Percentiles rank a stretch among this genome's conserved stretches.
phyloP scores from a whole-genome alignment of 2,329 filamentous ascomycete genomes.

The Penicillium frequentans region DNA sequence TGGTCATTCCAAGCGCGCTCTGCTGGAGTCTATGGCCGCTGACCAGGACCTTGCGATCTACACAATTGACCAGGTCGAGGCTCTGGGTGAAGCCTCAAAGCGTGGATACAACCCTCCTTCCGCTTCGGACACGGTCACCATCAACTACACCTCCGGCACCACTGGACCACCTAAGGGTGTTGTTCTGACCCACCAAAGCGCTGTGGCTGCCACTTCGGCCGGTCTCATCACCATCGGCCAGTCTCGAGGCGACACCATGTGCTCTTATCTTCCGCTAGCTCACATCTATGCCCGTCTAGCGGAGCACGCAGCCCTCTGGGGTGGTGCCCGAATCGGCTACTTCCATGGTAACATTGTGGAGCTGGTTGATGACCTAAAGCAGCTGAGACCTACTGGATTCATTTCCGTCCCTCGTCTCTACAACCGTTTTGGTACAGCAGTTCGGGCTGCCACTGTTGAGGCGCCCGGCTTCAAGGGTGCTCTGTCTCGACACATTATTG shows the following conservation, averaged over 20 bases:
- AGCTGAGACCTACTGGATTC: constrained; percentile 78
- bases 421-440: constrained; percentile 83
- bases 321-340: constrained; percentile 77
- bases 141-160: constrained; percentile 67
- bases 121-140: constrained; percentile 75
- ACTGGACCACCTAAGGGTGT: constrained; percentile 66
- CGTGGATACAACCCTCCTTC: constrained; percentile 69
- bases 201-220: constrained; percentile 69
- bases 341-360: constrained; percentile 89
- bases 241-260: constrained; percentile 62
- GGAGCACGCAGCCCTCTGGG: constrained; percentile 72
- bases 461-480: constrained; percentile 77
- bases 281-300: constrained; percentile 89
- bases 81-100: constrained; percentile 69
- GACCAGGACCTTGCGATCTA: constrained; percentile 76
- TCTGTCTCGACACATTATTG: constrained; percentile 75
- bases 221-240: constrained; percentile 57
- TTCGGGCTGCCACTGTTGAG: constrained; percentile 76
- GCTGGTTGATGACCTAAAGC: constrained; percentile 87
- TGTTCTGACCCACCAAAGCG: constrained; percentile 74
- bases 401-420: constrained; percentile 88
- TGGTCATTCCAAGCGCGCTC: constrained; percentile 73
- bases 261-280: constrained; percentile 89
- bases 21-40: constrained; percentile 72
- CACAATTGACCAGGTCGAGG: constrained; percentile 78